Evolutionary conservation across 192 early-diverging fungal species (phyloP), one percentile per base, ranked within the genome.

Genomic region (Gryganskiella cystojenkinii): DNA sequence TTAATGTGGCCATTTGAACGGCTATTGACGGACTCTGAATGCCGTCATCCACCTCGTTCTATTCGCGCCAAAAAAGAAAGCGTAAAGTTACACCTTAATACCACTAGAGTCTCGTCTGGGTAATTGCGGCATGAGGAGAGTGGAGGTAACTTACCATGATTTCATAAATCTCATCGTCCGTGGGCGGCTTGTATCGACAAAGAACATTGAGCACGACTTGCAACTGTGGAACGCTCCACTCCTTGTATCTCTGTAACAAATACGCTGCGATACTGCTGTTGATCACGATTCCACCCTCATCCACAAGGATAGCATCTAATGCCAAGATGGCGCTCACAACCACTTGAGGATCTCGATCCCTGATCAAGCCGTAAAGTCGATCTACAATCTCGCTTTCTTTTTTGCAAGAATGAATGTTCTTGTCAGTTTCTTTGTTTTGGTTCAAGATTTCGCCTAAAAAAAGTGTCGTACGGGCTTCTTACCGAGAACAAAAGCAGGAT

Each of bases 31-130:
- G 52, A 42, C 67, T 54, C 49, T 70, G 68, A 1, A 82, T 31
- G 0, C 75, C 65, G 46, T 82, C 81, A 28, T 82, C 81, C 0
- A 79, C 55, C 55, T 66, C 57, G 35, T 82, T 82, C 81, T 82
- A 67, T 7, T 6, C n/a, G 37, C 7, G 37, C 15, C 13, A 49
- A 66, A 34, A 40, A 25, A 3, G 9, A 30, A 9, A 37, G 34
- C 34, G 3, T 25, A 13, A n/a, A 35, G 46, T 3, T 24, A 3
- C 13, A 17, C n/a, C 22, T 52, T 20, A 13, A 51, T 15, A 40
- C 4, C 15, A 5, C 10, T 27, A n/a, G 28, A 17, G n/a, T 19
- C 6, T 3, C 24, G 25, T 20, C 3, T 17, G 15, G 14, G 20
- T 28, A 17, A n/a, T n/a, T n/a, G n/a, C n/a, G n/a, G n/a, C n/a